Conservation (phyloP, 2,329 filamentous ascomycete genomes). For the Calycina marina region DNA sequence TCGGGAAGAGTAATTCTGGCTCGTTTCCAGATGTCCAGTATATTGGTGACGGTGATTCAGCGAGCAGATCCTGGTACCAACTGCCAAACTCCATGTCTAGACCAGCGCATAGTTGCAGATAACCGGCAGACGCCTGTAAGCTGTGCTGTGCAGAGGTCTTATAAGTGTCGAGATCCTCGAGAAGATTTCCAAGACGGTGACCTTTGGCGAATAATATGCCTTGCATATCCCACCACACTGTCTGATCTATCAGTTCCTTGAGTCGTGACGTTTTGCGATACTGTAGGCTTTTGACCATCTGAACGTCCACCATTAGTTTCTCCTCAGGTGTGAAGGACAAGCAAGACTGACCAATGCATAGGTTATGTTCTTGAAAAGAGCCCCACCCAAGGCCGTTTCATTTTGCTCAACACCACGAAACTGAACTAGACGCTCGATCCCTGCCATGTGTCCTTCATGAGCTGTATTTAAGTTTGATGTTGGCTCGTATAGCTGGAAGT, state of each 20-base stretch:
- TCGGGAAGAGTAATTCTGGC: background rate
- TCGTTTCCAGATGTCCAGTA: constrained; percentile 1
- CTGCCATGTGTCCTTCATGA: constrained; percentile 1
- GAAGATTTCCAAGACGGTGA: background rate
- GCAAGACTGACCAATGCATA: constrained; percentile 1
- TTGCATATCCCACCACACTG: constrained; percentile 1
- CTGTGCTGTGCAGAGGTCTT: background rate
- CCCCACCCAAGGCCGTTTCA: background rate
- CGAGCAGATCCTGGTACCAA: background rate
- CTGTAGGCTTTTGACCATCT: constrained; percentile 3
- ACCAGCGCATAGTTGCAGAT: background rate
- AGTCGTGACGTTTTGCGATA: constrained; percentile 1
- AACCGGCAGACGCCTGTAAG: background rate
- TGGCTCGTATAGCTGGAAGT: background rate
- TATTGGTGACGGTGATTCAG: constrained; percentile 1
- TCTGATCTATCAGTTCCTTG: constrained; percentile 1
- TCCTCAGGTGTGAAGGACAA: background rate
- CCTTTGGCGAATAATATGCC: constrained; percentile 1
- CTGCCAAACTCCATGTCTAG: background rate
- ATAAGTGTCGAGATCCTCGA: constrained; percentile 1
- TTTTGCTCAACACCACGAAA: constrained; percentile 1
- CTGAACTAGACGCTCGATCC: constrained; percentile 1
- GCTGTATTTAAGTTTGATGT: constrained; percentile 1
- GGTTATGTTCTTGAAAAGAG: constrained; percentile 1
- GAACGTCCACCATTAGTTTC: background rate